These are phyloP conservation scores for Craspedostauros australis DNA, from an alignment of 108 stramenopile genomes.

Conservation along the genomic window DNA sequence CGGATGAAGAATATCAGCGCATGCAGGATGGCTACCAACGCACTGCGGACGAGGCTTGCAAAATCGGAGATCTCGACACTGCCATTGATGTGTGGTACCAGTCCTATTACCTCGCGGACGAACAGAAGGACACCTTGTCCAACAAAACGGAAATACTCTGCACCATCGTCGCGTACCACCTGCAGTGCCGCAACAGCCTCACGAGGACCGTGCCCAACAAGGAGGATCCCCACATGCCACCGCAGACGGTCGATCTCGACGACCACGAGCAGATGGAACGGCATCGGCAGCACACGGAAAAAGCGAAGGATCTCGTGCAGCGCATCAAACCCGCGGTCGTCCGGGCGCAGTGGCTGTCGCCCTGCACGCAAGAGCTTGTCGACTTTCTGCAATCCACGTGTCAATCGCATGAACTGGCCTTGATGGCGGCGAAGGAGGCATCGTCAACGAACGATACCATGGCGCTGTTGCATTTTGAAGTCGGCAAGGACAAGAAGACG, in stretches of 20 bases:
- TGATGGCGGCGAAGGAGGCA: conserved; percentile 13
- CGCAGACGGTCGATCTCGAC: background rate
- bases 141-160: conserved; percentile 25
- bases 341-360: conserved; percentile 10
- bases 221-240: background rate
- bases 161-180: conserved; percentile 16
- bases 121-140: conserved; percentile 17
- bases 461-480: conserved; percentile 24
- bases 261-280: too few species aligned
- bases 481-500: conserved; percentile 15
- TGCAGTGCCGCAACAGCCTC: background rate
- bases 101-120: conserved; percentile 18
- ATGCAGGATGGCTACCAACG: conserved; percentile 7
- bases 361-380: background rate
- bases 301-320: conserved; percentile 14
- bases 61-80: conserved; percentile 5
- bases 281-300: too few species aligned
- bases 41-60: conserved; percentile 11
- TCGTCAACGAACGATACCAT: background rate
- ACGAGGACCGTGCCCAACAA: too few species aligned
- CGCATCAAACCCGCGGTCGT: conserved; percentile 27
- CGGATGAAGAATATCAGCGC: conserved; percentile 4
- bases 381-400: too few species aligned
- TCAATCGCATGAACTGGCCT: too few species aligned
- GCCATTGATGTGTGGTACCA: conserved; percentile 17